Base-by-base conservation (phyloP, 805 yeast genomes). In the Saturnispora ahearnii region DNA sequence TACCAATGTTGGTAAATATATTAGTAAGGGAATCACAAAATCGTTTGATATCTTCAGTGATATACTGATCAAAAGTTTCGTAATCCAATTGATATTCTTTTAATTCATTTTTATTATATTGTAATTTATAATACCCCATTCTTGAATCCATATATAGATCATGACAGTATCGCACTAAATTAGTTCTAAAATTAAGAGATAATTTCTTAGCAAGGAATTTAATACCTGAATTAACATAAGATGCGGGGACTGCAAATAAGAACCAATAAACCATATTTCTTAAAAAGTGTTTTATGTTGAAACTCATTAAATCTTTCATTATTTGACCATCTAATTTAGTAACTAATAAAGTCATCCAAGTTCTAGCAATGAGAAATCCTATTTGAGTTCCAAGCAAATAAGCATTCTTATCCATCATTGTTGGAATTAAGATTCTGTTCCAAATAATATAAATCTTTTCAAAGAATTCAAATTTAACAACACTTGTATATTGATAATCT, bases 321-420 rank as follows among this genome's bases (percentile, higher is more conserved):
- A 90, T 84, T 63, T 86, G 91, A 59, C 96, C 97, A 64, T 90
- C 98, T 46, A 90, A 72, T 62, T 84, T 83, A 4, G 98, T 95
- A 31, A 90, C 88, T 51, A 89, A 68, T 50, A 90, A 72, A 29
- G 93, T 84, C 52, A 90, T 73, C 84, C 90, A 90, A 0, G 98
- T 90, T 65, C 98, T 74, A 55, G 87, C 73, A 22, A 87, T 71
- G 38, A 90, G 72, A 57, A 88, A 85, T 53, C 79, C 71, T 50
- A 90, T 79, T 60, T 90, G 96, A 7, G 87, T 71, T 3, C 78
- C 64, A 41, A 90, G 67, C 44, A 87, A 67, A 18, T 78, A 73
- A 0, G 88, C 73, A 59, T 87, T 87, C 59, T 78, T 80, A 54
- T 85, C 79, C 52, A 76, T 73, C 53, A 84, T 62, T 48, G 76